Conservation (phyloP, 768 basidiomycete species). For the Rhizopogon salebrosus region DNA sequence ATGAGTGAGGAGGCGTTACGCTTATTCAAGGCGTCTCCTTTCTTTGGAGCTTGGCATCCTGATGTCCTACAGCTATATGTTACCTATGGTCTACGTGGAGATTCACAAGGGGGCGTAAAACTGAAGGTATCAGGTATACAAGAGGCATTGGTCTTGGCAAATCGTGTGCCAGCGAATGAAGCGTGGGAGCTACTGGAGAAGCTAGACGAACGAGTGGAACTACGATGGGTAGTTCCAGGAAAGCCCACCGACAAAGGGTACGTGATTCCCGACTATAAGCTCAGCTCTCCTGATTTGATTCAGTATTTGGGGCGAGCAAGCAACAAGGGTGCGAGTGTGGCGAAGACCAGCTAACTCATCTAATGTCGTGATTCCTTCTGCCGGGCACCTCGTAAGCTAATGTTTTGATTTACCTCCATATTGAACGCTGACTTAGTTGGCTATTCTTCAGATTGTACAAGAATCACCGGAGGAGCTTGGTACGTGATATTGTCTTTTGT, state of each 20-base stretch:
- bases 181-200: conserved; percentile 21
- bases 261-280: background rate
- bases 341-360: conserved; percentile 23
- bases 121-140: conserved; percentile 66
- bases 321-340: conserved; percentile 19
- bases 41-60: conserved; percentile 71
- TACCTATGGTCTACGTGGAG: conserved; percentile 44
- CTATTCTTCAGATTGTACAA: conserved; percentile 17
- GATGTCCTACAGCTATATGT: conserved; percentile 57
- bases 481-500: conserved; percentile 7
- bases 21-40: conserved; percentile 46
- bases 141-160: conserved; percentile 60
- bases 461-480: conserved; percentile 26
- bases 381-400: conserved; percentile 22
- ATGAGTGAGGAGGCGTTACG: conserved; percentile 54
- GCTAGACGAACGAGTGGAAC: conserved; percentile 19
- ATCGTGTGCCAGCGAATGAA: conserved; percentile 23
- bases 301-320: conserved; percentile 12
- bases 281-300: background rate
- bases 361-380: conserved; percentile 22
- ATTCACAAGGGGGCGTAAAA: conserved; percentile 32
- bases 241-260: conserved; percentile 6
- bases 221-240: conserved; percentile 24
- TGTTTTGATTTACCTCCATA: background rate
- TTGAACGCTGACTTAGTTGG: background rate